Evolutionary conservation across 352 stramenopile genomes (phyloP), one percentile per base, ranked within the genome.

Genomic region (Globisporangium okanoganense): DNA sequence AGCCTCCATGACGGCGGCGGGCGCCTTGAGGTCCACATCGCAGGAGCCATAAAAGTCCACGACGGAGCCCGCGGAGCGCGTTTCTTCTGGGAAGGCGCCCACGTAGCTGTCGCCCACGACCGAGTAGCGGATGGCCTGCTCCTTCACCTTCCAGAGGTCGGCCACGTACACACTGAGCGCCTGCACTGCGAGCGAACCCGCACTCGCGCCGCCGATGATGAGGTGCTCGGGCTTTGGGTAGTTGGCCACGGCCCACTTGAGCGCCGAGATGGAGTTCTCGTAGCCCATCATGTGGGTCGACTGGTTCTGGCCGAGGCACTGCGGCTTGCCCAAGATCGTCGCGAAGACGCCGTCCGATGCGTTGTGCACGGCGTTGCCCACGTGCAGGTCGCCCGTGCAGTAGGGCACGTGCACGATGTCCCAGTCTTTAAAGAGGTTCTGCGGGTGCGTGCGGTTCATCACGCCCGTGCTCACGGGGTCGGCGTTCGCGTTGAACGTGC

Each of bases 351-450:
- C 58, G 33, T 69, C 61, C 13, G 14, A n/a, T 14, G 52, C 5
- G 29, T 18, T 36, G 25, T 60, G 33, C 14, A 74, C 44, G 13
- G 61, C 48, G 66, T 75, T 85, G 52, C 81, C 81, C 6, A 85
- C 56, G 51, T 90, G 79, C 36, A 90, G 69, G 48, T 90, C 81
- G 43, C 78, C 77, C 22, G 78, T 88, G 73, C 81, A 91, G 69
- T 91, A 88, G 29, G 77, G 78, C 9, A 91, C 65, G 64, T 85
- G 75, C 9, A 91, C 74, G 52, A 89, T 76, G 68, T 86, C 85
- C 79, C 79, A 91, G 65, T 88, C 79, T 48, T 75, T 76, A 58
- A 89, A 88, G 40, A 79, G 51, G 61, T 88, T 91, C 53, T 72
- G 58, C 20, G 58, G 48, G 29, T 87, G 50, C 20, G 77, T 73